Conservation (phyloP, 352 stramenopile genomes). For the Elongisporangium undulatum region DNA sequence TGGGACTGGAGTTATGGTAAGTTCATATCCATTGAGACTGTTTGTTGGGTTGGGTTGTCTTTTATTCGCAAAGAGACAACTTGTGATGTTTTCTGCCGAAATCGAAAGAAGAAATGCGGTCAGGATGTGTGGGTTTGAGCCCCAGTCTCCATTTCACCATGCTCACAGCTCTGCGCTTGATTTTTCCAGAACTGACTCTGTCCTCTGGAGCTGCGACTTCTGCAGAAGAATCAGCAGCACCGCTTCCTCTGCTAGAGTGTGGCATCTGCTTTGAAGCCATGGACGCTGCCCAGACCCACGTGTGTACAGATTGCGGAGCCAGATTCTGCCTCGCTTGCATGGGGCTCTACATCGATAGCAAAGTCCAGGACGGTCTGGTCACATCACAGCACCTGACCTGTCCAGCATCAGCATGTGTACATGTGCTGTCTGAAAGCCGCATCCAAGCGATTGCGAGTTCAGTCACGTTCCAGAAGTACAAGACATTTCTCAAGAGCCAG, state of each 20-base stretch:
- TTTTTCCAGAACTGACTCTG: too few relatives aligned
- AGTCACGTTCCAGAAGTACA: slow-evolving; percentile 55
- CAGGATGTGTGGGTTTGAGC: too few relatives aligned
- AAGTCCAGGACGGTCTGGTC: slow-evolving; percentile 70
- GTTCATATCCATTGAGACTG: too few relatives aligned
- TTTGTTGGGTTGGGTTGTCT: too few relatives aligned
- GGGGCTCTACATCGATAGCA: slow-evolving; percentile 68
- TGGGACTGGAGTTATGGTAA: too few relatives aligned
- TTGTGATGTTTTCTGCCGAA: too few relatives aligned
- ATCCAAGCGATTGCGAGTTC: slow-evolving; percentile 46
- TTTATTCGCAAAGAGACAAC: too few relatives aligned
- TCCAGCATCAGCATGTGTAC: slow-evolving; percentile 45
- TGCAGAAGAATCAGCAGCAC: too few relatives aligned
- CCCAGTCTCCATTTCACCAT: too few relatives aligned
- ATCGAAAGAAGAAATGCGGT: too few relatives aligned
- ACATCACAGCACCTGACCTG: slow-evolving; percentile 70
- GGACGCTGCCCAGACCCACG: slow-evolving; percentile 33
- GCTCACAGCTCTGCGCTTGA: too few relatives aligned
- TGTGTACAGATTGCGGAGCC: slow-evolving; percentile 33
- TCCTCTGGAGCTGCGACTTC: background rate
- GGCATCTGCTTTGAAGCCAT: slow-evolving; percentile 75
- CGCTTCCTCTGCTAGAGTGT: slow-evolving; percentile 44
- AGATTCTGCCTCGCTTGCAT: slow-evolving; percentile 60
- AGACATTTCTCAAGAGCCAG: slow-evolving; percentile 60
- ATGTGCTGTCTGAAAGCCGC: slow-evolving; percentile 36